Base-by-base conservation (phyloP, 177 flowering plant genomes). In the Vitis hybrid region DNA sequence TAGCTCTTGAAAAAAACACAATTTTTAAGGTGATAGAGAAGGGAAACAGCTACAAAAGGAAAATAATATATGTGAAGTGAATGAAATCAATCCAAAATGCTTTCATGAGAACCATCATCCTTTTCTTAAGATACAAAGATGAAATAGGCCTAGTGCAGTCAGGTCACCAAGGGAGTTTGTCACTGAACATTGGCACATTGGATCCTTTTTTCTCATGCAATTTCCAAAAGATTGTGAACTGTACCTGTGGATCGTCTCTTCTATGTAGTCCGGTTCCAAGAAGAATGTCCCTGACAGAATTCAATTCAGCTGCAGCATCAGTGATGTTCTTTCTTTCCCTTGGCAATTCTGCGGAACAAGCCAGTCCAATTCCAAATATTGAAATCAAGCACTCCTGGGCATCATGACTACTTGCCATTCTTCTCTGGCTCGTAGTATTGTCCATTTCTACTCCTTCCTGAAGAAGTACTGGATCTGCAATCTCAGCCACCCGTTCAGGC, bases 311-410 rank as follows among this genome's bases (percentile, higher is more conserved):
- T 3, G 32, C 65, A 9, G 64, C 80, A 24, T 74, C 65, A 3
- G 19, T 35, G 18, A 79, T 78, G 35, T 55, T 54, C 84, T 74
- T 72, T 65, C 83, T 65, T 15, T 77, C 76, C 59, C 21, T 64
- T 18, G 80, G 83, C 2, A 52, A 50, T 62, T 73, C 78, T 3
- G 46, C 51, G 4, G 83, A 82, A 35, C 83, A 82, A 17, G 70
- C 58, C 50, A 82, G 58, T 60, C 81, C 83, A 51, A 82, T 63
- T 17, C 49, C 60, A 14, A 75, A 35, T 10, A 77, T 17, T 4
- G 78, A 18, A 60, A 65, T 40, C 35, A 75, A 27, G 65, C 74
- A 21, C 46, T 71, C 64, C 24, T 52, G 50, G 10, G 4, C 12
- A 2, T 52, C 15, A 15, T 67, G 52, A 62, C 11, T 18, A 4